Percentiles rank a stretch among this genome's conserved stretches.
phyloP scores from a whole-genome alignment of 805 yeast species.

The Candida parachauliodes region DNA sequence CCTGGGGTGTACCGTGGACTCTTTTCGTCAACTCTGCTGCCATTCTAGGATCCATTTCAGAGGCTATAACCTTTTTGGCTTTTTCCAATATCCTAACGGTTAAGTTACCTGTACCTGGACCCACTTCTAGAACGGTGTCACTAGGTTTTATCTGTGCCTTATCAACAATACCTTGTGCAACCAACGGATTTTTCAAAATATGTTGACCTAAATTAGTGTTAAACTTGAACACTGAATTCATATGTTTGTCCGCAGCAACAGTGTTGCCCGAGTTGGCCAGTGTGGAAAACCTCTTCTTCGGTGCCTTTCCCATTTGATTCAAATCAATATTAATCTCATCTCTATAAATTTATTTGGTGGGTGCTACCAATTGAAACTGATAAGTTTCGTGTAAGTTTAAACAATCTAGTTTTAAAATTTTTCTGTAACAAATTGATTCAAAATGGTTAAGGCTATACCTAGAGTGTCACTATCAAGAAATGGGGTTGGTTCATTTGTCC shows the following conservation, averaged over 20 bases:
- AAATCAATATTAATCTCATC: neutral
- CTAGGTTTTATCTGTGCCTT: conserved; percentile 91
- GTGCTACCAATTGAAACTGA: conserved; percentile 1
- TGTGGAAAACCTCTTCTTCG: conserved; percentile 56
- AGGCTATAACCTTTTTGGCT: conserved; percentile 92
- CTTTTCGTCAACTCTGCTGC: conserved; percentile 97
- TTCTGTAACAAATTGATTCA: neutral
- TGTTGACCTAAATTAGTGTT: conserved; percentile 97
- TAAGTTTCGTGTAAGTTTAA: neutral
- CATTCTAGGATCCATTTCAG: conserved; percentile 99
- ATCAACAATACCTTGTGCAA: conserved; percentile 97
- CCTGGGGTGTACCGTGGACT: conserved; percentile 94
- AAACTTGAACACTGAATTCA: conserved; percentile 88
- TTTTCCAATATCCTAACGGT: conserved; percentile 90
- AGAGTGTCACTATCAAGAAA: conserved; percentile 63
- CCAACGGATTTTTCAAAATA: conserved; percentile 90
- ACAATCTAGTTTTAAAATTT: neutral
- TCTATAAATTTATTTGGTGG: neutral
- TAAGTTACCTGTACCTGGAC: conserved; percentile 98
- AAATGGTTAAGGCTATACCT: conserved; percentile 57
- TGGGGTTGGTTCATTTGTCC: conserved; percentile 71
- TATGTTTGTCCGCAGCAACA: conserved; percentile 67
- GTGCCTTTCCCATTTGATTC: conserved; percentile 62
- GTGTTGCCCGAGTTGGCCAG: conserved; percentile 46
- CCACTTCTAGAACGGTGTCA: conserved; percentile 91